Evolutionary conservation across 2,329 filamentous ascomycete genomes (phyloP).

Genomic region (Myriangium duriaei): DNA sequence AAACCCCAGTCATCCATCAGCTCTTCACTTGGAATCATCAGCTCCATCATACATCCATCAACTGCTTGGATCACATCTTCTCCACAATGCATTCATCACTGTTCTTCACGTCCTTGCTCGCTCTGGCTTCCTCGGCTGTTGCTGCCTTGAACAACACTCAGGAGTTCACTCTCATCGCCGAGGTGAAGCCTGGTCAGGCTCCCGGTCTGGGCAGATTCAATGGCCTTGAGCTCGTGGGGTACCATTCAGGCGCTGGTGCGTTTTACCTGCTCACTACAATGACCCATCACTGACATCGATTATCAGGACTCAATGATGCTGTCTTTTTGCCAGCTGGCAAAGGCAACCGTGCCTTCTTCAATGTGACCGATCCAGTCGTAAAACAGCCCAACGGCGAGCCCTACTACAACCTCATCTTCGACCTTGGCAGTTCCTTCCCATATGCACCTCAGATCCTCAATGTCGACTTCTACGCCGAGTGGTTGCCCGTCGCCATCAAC

Average conservation of each 20-base stretch:
- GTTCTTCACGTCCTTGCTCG: slow-evolving; percentile 3
- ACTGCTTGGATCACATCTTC: too few relatives aligned
- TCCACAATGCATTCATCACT: not conserved
- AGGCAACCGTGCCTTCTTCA: slow-evolving; percentile 18
- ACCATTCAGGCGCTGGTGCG: slow-evolving; percentile 13
- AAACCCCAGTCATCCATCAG: not conserved
- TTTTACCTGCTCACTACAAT: not conserved
- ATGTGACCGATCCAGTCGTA: slow-evolving; percentile 15
- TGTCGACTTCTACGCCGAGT: slow-evolving; percentile 19
- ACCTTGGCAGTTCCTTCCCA: slow-evolving; percentile 19
- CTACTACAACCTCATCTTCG: slow-evolving; percentile 20
- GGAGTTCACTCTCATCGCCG: slow-evolving; percentile 19
- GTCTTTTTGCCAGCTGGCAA: slow-evolving; percentile 14
- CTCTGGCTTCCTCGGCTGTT: slow-evolving; percentile 13
- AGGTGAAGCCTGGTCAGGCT: slow-evolving; percentile 15
- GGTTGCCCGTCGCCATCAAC: slow-evolving; percentile 22
- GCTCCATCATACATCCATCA: too few relatives aligned
- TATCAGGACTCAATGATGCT: slow-evolving; percentile 19
- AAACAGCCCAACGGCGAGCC: slow-evolving; percentile 13
- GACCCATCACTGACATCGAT: not conserved
- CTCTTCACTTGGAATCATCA: too few relatives aligned
- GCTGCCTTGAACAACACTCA: slow-evolving; percentile 18
- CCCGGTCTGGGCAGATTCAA: slow-evolving; percentile 15
- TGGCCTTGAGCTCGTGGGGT: slow-evolving; percentile 18
- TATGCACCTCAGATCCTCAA: slow-evolving; percentile 14